Evolutionary conservation across 2,329 filamentous ascomycete genomes (phyloP), one percentile per base, ranked within the genome.

Genomic region (Penicillium brasilianum): DNA sequence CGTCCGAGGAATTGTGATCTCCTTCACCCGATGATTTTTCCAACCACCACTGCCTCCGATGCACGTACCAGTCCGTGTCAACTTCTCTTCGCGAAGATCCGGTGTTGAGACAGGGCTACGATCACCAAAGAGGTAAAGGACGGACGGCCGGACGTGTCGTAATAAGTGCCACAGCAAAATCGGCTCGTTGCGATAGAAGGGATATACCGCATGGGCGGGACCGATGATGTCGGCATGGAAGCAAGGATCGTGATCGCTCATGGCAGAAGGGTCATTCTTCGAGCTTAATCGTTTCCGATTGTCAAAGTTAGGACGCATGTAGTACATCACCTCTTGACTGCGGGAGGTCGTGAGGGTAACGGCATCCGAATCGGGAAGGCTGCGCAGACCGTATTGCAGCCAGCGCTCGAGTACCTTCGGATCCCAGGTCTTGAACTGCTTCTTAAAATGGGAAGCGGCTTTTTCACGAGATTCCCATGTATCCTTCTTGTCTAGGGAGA

Each of bases 401-500:
- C 88, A 92, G 9, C 83, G 80, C 10, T 91, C 85, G 0, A 96
- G 81, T 0, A 91, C 91, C 51, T 91, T 83, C 4, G 83, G 80
- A 71, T 97, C 91, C 93, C 92, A 96, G 4, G 82, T 66, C 55
- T 85, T 80, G 9, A 77, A 93, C 95, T 77, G 93, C 93, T 37
- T 50, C 56, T 14, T 43, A 18, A 18, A 44, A 44, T 44, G 10
- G 8, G 41, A 11, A 14, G 48, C 36, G 4, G 49, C 49, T 39
- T 46, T 16, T 25, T 79, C 78, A 9, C 88, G 84, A 1, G 88
- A 90, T 0, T 90, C 88, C 93, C 92, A 97, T 55, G 83, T 70
- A 68, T 96, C 91, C 22, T 37, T 46, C 52, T 90, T 86, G 14
- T 56, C 52, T 4, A 54, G 28, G 14, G 58, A 34, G 22, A 57